These are phyloP conservation scores for Crithidia bombi DNA, from an alignment of 208 protist genomes.

Conservation along the genomic window DNA sequence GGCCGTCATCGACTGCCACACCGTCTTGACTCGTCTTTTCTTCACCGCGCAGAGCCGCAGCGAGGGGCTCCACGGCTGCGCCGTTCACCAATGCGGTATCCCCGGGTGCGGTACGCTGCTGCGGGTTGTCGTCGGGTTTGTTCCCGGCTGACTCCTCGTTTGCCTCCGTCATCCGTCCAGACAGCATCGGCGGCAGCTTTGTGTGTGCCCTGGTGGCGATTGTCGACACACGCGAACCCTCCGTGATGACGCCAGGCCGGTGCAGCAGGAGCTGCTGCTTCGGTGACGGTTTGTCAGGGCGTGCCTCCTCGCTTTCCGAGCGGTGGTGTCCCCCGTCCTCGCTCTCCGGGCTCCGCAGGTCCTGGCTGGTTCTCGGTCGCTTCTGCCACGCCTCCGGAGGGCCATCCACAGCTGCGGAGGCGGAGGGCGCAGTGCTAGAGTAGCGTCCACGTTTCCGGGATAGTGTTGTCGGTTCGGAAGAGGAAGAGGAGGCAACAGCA, in stretches of 20 bases:
- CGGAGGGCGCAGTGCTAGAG: no score
- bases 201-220: constrained; percentile 1
- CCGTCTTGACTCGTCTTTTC: background rate
- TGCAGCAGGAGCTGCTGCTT: background rate
- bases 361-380: no score
- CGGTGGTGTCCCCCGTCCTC: background rate
- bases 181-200: background rate
- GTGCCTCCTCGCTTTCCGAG: background rate
- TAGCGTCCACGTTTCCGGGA: no score
- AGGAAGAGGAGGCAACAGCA: no score
- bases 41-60: constrained; percentile 1
- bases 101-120: background rate
- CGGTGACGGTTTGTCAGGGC: background rate
- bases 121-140: background rate
- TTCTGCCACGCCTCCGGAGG: no score
- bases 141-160: background rate
- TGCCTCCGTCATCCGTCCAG: background rate
- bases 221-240: background rate
- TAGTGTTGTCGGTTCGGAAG: no score
- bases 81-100: background rate
- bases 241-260: background rate
- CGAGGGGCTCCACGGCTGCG: background rate
- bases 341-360: no score
- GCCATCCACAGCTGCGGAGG: no score
- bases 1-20: background rate